Evolutionary conservation across 2,329 filamentous ascomycete genomes (phyloP).

Genomic region (Paecilomyces fulvus): DNA sequence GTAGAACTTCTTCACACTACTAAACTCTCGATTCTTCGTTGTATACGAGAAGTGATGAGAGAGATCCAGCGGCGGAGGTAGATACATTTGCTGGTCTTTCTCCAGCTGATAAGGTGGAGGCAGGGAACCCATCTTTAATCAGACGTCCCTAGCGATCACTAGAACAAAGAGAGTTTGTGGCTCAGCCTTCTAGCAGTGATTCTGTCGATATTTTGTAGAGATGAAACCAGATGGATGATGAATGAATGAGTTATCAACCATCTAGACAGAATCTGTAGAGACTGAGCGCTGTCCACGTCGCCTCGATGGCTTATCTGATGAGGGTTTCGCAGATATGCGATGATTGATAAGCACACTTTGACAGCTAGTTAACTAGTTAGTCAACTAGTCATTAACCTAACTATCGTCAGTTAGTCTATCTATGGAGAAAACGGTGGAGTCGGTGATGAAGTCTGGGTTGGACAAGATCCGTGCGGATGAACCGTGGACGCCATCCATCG

Average conservation of each 20-base stretch:
- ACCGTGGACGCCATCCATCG: neutral
- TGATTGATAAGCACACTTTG: neutral
- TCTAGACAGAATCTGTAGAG: neutral
- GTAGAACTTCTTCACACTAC: slow-evolving; percentile 72
- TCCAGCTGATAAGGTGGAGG: neutral
- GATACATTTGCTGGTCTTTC: neutral
- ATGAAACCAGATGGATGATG: neutral
- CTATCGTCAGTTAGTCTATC: neutral
- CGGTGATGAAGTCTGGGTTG: neutral
- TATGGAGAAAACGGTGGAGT: neutral
- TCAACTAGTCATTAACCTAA: neutral
- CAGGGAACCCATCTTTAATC: neutral
- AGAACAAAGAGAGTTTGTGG: neutral
- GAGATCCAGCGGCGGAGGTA: slow-evolving; percentile 57
- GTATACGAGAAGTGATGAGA: slow-evolving; percentile 68
- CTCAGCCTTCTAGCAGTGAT: neutral
- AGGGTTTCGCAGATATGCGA: neutral
- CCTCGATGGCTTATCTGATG: neutral
- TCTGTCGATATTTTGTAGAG: neutral
- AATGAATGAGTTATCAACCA: neutral
- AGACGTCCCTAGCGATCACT: neutral
- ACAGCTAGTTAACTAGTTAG: no score
- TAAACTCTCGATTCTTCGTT: slow-evolving; percentile 56
- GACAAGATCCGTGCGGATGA: neutral
- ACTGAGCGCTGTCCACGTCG: neutral